Base-by-base conservation (phyloP, 805 yeast species). In the Teunomyces barrocoloradensis region DNA sequence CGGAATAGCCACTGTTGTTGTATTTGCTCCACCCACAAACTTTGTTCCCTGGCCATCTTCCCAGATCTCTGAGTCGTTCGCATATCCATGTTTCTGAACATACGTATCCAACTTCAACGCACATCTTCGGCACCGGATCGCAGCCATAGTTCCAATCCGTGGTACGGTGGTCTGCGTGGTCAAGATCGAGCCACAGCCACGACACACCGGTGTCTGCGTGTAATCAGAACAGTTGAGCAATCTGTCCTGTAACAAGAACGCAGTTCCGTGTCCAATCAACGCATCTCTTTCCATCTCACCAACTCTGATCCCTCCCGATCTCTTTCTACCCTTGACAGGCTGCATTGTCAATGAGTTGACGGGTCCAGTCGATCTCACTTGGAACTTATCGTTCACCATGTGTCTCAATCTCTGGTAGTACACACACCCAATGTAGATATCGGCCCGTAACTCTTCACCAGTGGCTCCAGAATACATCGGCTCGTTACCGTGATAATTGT, bases 221-320 rank as follows among this genome's bases (percentile, higher is more conserved):
- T 94, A 94, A 68, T 94, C 99, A 6, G 96, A 87, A 64, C 96
- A 90, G 72, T 94, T 94, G 65, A 94, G 78, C 63, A 94, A 76
- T 71, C 99, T 84, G 67, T 94, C 99, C 69, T 92, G 98, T 57
- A 94, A 75, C 59, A 94, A 73, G 82, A 81, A 94, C 1, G 99
- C 90, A 5, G 99, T 87, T 71, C 99, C 99, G 64, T 94, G 99
- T 50, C 98, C 99, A 68, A 94, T 90, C 60, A 94, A 77, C 2
- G 99, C 99, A 79, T 94, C 99, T 74, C 99, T 87, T 74, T 94
- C 99, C 99, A 94, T 94, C 71, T 94, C 99, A 68, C 99, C 99
- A 34, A 94, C 96, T 79, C 99, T 95, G 58, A 94, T 94, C 86
- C 99, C 99, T 73, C 99, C 99, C 55, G 87, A 84, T 75, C 98